Conservation (phyloP, 768 basidiomycete species). For the Suillus paluster region DNA sequence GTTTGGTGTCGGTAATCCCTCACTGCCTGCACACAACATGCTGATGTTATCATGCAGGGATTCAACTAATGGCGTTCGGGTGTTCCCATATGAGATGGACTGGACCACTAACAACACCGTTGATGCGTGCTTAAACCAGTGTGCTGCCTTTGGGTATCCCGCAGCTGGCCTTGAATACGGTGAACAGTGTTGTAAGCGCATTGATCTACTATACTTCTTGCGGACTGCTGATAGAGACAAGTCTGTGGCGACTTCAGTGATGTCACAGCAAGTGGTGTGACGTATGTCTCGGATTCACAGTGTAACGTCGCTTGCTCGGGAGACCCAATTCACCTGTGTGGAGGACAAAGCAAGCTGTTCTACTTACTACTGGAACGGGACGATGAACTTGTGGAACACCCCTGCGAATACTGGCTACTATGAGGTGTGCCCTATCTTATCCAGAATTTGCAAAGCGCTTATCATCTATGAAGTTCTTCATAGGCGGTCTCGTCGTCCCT, state of each 20-base stretch:
- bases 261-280: conserved; percentile 42
- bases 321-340: conserved; percentile 72
- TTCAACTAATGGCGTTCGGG: conserved; percentile 39
- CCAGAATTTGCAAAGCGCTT: background rate
- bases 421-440: conserved; percentile 50
- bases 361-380: conserved; percentile 58
- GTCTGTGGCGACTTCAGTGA: conserved; percentile 75
- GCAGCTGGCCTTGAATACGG: conserved; percentile 74
- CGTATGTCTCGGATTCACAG: conserved; percentile 38
- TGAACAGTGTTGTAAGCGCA: conserved; percentile 70
- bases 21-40: background rate
- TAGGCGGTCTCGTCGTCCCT: conserved; percentile 69
- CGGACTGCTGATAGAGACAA: background rate
- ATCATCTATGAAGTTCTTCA: conserved; percentile 41
- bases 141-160: conserved; percentile 71
- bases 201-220: background rate
- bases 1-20: conserved; percentile 54
- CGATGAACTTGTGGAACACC: conserved; percentile 64
- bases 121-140: conserved; percentile 66
- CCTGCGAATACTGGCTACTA: conserved; percentile 71
- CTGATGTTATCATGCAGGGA: conserved; percentile 46
- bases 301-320: conserved; percentile 65
- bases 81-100: conserved; percentile 66
- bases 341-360: conserved; percentile 56
- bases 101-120: conserved; percentile 67